Evolutionary conservation across 495 filamentous ascomycete genomes (phyloP), one percentile per base, ranked within the genome.

Genomic region (Hypoxylon intermedium): DNA sequence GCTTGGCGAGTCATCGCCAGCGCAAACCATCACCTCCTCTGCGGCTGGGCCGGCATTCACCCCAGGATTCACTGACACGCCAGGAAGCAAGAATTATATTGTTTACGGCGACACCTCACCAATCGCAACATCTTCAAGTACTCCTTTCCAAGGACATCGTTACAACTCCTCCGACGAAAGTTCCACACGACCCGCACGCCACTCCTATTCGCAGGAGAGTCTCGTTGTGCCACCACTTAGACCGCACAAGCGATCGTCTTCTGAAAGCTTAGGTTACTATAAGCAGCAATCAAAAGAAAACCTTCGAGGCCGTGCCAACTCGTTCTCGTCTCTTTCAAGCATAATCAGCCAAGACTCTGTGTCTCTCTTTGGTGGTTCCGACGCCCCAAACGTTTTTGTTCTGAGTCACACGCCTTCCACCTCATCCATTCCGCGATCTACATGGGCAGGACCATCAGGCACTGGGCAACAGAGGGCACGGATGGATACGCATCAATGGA

Each of bases 401-500:
- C 15, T 71, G 37, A 40, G 21, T 5, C 53, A 67, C 26, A 69
- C 61, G 5, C 59, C 68, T 52, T 67, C 66, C 33, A 53, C 55
- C 37, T 68, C 65, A 5, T 64, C 66, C n/a, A 47, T 64, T 31
- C 68, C 65, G 38, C 62, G 62, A 45, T 53, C 66, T 62, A 51
- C 67, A 62, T 62, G 60, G 59, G 59, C 50, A 52, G 63, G 60
- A 42, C 46, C 59, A 31, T 58, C 49, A 30, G 53, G 49, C 40
- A 12, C 24, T n/a, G 34, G 41, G 23, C 63, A 57, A 33, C 68
- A 50, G 26, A 50, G 46, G 45, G 38, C 47, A 59, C 55, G 59
- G 55, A 67, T 69, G 62, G 67, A 75, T 60, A 60, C 76, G 40
- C 79, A 84, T 48, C 83, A 83, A 75, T 89, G 87, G 83, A 90